Evolutionary conservation across 768 basidiomycete genomes (phyloP).

Genomic region (Xerocomellus amylosporus): DNA sequence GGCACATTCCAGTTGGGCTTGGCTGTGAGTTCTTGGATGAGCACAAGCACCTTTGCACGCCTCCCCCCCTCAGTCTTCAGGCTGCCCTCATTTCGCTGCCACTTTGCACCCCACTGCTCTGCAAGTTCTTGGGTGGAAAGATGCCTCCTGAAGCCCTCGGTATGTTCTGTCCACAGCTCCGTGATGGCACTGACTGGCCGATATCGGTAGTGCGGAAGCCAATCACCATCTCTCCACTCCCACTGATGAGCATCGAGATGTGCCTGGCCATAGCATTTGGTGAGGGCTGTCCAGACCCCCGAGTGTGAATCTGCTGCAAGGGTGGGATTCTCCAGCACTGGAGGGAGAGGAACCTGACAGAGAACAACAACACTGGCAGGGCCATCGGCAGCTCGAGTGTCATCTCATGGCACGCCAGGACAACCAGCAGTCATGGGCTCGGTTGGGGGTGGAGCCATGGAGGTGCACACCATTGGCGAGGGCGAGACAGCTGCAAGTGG

Average conservation of each 20-base stretch:
- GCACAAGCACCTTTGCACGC: neutral
- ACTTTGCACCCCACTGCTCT: constrained; percentile 1
- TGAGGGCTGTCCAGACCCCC: neutral
- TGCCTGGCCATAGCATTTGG: neutral
- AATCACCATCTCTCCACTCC: constrained; percentile 23
- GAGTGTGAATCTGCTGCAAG: neutral
- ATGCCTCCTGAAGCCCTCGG: constrained; percentile 25
- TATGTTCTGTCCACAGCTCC: constrained; percentile 31
- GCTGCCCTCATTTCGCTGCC: neutral
- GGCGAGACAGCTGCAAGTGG: too few relatives aligned
- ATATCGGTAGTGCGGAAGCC: constrained; percentile 25
- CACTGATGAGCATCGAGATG: constrained; percentile 25
- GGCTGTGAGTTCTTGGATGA: neutral
- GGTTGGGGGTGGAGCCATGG: too few relatives aligned
- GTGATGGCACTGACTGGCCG: constrained; percentile 10
- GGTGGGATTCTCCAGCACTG: too few relatives aligned
- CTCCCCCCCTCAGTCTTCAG: constrained; percentile 1
- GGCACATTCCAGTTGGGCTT: constrained; percentile 2
- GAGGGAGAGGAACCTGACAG: too few relatives aligned
- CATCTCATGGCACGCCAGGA: too few relatives aligned
- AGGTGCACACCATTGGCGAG: too few relatives aligned
- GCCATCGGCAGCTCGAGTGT: too few relatives aligned
- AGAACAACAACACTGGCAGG: too few relatives aligned
- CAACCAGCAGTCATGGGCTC: too few relatives aligned
- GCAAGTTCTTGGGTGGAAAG: constrained; percentile 13